A percentile compares a stretch with the other conserved stretches of the same genome.
Conservation (phyloP, 208 protist species). For the Crithidia bombi region DNA sequence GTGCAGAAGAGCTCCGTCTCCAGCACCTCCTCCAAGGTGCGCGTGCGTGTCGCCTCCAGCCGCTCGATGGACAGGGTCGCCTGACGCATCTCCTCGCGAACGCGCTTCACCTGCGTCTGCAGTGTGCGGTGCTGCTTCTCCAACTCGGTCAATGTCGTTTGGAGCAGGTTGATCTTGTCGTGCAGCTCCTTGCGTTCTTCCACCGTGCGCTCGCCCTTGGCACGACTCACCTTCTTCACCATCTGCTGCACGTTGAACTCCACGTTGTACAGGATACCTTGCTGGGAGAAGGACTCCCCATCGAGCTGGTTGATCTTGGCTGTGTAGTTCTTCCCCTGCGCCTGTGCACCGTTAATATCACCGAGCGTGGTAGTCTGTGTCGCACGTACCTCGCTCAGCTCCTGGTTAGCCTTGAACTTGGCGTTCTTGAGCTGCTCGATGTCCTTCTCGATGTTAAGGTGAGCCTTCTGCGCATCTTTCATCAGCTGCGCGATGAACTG, state of each 20-base stretch:
- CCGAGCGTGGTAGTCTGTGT: slow-evolving; percentile 73
- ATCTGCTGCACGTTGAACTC: slow-evolving; percentile 96
- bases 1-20: slow-evolving; percentile 88
- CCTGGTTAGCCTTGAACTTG: slow-evolving; percentile 85
- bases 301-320: slow-evolving; percentile 88
- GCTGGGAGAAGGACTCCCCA: slow-evolving; percentile 86
- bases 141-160: slow-evolving; percentile 83
- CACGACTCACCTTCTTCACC: slow-evolving; percentile 92
- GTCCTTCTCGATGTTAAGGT: slow-evolving; percentile 68
- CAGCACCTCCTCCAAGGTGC: slow-evolving; percentile 61
- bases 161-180: slow-evolving; percentile 86
- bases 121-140: slow-evolving; percentile 78
- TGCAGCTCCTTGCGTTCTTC: slow-evolving; percentile 90
- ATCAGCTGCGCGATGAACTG: slow-evolving; percentile 69
- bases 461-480: slow-evolving; percentile 53
- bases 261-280: slow-evolving; percentile 94
- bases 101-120: slow-evolving; percentile 90
- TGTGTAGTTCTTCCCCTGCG: slow-evolving; percentile 86
- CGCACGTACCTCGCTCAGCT: slow-evolving; percentile 62
- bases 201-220: slow-evolving; percentile 90
- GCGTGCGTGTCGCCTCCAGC: slow-evolving; percentile 56
- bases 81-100: slow-evolving; percentile 82
- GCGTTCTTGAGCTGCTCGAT: slow-evolving; percentile 82
- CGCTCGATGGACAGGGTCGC: slow-evolving; percentile 60
- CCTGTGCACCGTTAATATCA: slow-evolving; percentile 85